These are phyloP conservation scores for Clarireedia paspali DNA, from an alignment of 2,329 filamentous ascomycete genomes.

Conservation along the genomic window DNA sequence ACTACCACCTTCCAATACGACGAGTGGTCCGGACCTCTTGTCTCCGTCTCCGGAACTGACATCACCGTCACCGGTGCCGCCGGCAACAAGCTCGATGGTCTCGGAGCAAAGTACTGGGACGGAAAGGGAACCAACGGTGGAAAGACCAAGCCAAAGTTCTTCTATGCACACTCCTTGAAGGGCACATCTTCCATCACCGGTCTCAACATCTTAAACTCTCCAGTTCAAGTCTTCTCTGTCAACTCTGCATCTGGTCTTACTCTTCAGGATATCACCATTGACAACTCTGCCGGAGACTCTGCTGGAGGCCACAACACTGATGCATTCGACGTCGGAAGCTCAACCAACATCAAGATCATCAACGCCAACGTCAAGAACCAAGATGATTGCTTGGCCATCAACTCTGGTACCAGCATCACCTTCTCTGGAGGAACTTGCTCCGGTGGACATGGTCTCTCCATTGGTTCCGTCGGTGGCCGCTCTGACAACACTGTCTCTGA, in stretches of 20 bases:
- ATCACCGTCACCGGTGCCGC: slow-evolving; percentile 21
- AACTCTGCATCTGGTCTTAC: slow-evolving; percentile 37
- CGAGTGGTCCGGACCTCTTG: slow-evolving; percentile 57
- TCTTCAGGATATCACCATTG: slow-evolving; percentile 44
- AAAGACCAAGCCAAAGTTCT: slow-evolving; percentile 57
- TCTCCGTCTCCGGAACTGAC: slow-evolving; percentile 32
- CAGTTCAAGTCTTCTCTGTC: slow-evolving; percentile 44
- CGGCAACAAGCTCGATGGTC: slow-evolving; percentile 42
- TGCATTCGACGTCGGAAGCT: slow-evolving; percentile 42
- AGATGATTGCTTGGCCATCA: slow-evolving; percentile 52
- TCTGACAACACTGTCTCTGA: slow-evolving; percentile 45
- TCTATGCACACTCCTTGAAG: slow-evolving; percentile 44
- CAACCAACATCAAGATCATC: slow-evolving; percentile 40
- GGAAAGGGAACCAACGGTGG: slow-evolving; percentile 51
- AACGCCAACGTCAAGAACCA: slow-evolving; percentile 48
- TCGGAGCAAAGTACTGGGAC: slow-evolving; percentile 45
- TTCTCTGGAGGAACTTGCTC: slow-evolving; percentile 25
- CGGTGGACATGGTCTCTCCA: slow-evolving; percentile 41
- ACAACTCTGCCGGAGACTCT: slow-evolving; percentile 45
- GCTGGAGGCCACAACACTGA: slow-evolving; percentile 44
- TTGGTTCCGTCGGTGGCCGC: slow-evolving; percentile 51
- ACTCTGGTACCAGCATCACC: slow-evolving; percentile 39
- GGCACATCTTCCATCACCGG: slow-evolving; percentile 40
- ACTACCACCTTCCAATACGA: slow-evolving; percentile 60
- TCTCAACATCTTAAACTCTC: slow-evolving; percentile 46